Percentiles rank a stretch among this genome's conserved stretches.
Conservation (phyloP, 768 basidiomycete genomes). For the Termitomyces sp. region DNA sequence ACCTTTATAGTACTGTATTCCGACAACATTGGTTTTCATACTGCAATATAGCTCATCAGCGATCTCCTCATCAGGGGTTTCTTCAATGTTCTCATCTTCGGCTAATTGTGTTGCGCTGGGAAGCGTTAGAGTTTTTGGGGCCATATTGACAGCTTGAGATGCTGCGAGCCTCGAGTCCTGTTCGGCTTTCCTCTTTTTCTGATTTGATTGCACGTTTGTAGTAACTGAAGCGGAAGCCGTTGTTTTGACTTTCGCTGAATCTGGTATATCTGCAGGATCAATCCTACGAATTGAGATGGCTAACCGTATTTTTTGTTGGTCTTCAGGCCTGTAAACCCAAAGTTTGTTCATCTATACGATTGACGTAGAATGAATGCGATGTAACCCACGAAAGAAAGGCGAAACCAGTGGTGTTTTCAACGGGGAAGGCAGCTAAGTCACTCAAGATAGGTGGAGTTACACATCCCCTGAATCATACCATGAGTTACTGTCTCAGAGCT, state of each 20-base stretch:
- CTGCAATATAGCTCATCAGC: conserved; percentile 68
- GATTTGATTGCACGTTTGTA: conserved; percentile 23
- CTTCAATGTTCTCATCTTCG: conserved; percentile 43
- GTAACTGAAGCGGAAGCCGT: neutral
- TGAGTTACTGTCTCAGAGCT: conserved; percentile 5
- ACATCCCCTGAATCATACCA: conserved; percentile 54
- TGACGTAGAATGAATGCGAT: neutral
- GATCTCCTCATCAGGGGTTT: conserved; percentile 42
- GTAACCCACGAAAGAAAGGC: conserved; percentile 44
- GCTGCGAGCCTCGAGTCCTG: conserved; percentile 16
- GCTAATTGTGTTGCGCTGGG: conserved; percentile 15
- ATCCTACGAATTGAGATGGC: conserved; percentile 56
- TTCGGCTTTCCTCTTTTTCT: conserved; percentile 45
- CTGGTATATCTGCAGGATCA: conserved; percentile 56
- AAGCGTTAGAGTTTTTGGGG: conserved; percentile 6
- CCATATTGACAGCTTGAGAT: conserved; percentile 7
- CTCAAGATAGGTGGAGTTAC: conserved; percentile 57
- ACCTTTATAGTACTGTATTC: conserved; percentile 82
- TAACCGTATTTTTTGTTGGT: conserved; percentile 58
- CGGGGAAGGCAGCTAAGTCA: conserved; percentile 39
- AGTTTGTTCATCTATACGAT: neutral
- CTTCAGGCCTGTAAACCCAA: conserved; percentile 40
- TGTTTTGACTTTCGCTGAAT: conserved; percentile 29
- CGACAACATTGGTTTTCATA: conserved; percentile 64
- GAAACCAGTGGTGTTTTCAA: conserved; percentile 51